Conservation (phyloP, 2,329 filamentous ascomycete genomes). For the Aspergillus floridensis region DNA sequence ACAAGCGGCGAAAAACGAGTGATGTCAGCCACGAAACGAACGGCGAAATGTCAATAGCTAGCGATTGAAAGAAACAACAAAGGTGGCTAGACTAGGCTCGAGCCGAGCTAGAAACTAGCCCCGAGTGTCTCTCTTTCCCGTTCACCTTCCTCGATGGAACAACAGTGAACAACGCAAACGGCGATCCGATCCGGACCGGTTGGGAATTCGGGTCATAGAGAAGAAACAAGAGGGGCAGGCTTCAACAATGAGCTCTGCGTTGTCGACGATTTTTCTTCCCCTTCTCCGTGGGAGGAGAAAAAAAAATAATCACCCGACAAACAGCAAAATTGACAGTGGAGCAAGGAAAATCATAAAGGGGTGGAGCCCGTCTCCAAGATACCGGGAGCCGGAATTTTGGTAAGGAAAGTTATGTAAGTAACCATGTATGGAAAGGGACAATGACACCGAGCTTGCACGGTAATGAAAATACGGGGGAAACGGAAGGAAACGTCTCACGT, state of each 20-base stretch:
- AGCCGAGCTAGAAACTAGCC: neutral
- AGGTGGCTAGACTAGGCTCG: neutral
- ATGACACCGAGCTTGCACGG: neutral
- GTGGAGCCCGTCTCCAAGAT: neutral
- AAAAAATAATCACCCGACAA: neutral
- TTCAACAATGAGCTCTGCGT: neutral
- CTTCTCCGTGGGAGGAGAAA: neutral
- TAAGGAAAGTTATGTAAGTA: neutral
- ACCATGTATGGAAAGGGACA: neutral
- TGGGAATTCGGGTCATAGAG: neutral
- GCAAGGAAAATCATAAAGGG: neutral
- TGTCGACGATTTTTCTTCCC: neutral
- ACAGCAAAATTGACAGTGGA: neutral
- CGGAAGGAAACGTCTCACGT: slow-evolving; percentile 21
- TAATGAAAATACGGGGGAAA: slow-evolving; percentile 8
- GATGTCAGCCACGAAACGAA: too few relatives aligned
- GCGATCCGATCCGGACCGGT: neutral
- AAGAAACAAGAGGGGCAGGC: neutral
- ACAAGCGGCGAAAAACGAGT: too few relatives aligned
- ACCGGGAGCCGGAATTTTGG: neutral
- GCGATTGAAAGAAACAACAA: neutral
- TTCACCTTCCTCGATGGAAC: neutral
- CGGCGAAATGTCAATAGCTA: too few relatives aligned
- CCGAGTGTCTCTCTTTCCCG: neutral
- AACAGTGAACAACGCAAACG: neutral